Evolutionary conservation across 352 stramenopile species (phyloP), one percentile per base, ranked within the genome.

Genomic region (Pythium sp.): DNA sequence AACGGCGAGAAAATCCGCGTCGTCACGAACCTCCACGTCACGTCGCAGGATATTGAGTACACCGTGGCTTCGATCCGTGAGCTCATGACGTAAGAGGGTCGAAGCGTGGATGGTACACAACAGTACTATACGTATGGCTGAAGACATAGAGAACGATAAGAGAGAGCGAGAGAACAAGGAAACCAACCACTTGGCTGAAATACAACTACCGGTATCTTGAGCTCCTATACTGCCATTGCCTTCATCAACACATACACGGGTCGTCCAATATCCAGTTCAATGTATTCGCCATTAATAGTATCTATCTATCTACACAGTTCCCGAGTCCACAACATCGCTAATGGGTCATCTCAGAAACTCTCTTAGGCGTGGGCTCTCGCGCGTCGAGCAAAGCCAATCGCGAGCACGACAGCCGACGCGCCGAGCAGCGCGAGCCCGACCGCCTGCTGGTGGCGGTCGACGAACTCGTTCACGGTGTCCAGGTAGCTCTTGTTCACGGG

Each of bases 21-120:
- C 0, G 87, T 93, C 46, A 91, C 85, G 15, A 90, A 95, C 64
- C 71, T 95, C 55, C 84, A 95, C 72, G 73, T 95, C 41, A 81
- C 82, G 5, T 41, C 67, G 2, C 68, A 87, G 8, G 87, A 94
- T 64, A 73, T 95, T 38, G 75, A 81, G 41, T 91, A 92, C 68
- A 77, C 74, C 1, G 67, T 95, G 49, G 57, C 74, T 12, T 79
- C 85, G 2, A 73, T 92, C 64, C 80, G 77, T 8, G 74, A 79
- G 66, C 76, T 93, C 62, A 64, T 94, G 64, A 69, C 79, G 30
- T 87, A 61, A 36, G 30, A 32, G 30, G 30, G 12, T n/a, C 22
- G 51, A 57, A 34, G 30, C 30, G 5, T 32, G 30, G 30, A 6
- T 32, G 30, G 30, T 32, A 32, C 30, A 4, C 30, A 32, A 32